phyloP scores from a whole-genome alignment of 1,284 basidiomycete genomes.

The Pseudozyma sp. region DNA sequence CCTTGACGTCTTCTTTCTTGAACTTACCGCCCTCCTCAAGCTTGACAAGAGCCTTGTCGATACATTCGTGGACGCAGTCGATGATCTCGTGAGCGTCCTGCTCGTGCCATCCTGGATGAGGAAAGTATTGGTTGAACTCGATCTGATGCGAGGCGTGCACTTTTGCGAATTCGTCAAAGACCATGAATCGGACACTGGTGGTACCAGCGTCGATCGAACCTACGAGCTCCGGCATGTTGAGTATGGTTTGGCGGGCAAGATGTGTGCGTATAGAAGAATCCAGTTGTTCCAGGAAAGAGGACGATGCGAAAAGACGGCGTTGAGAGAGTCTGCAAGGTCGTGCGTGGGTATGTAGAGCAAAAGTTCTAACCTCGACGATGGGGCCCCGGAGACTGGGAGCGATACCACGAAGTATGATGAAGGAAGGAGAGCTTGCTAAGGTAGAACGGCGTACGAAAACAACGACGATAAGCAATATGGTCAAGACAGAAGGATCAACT shows the following conservation, averaged over 20 bases:
- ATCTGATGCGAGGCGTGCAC: conserved; percentile 87
- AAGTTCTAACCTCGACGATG: too few relatives aligned
- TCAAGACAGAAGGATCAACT: not conserved
- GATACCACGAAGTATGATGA: too few relatives aligned
- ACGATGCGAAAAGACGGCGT: not conserved
- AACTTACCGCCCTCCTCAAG: conserved; percentile 80
- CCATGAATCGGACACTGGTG: conserved; percentile 92
- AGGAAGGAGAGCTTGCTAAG: too few relatives aligned
- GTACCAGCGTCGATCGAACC: conserved; percentile 52
- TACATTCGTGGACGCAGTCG: conserved; percentile 80
- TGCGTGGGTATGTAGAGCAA: too few relatives aligned
- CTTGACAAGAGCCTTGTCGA: conserved; percentile 78
- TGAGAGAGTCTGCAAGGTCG: too few relatives aligned
- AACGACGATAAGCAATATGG: not conserved
- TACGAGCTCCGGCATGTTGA: conserved; percentile 51
- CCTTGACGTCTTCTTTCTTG: conserved; percentile 83
- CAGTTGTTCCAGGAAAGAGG: not conserved
- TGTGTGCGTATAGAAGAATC: not conserved
- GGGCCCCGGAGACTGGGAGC: too few relatives aligned
- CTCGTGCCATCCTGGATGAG: conserved; percentile 83
- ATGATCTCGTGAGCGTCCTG: conserved; percentile 90
- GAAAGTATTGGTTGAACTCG: conserved; percentile 65
- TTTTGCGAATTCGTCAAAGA: conserved; percentile 89
- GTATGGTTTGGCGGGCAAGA: not conserved
- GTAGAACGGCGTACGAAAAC: too few relatives aligned